Conservation (phyloP, 2,329 filamentous ascomycete species). For the Cercospora sp. region DNA sequence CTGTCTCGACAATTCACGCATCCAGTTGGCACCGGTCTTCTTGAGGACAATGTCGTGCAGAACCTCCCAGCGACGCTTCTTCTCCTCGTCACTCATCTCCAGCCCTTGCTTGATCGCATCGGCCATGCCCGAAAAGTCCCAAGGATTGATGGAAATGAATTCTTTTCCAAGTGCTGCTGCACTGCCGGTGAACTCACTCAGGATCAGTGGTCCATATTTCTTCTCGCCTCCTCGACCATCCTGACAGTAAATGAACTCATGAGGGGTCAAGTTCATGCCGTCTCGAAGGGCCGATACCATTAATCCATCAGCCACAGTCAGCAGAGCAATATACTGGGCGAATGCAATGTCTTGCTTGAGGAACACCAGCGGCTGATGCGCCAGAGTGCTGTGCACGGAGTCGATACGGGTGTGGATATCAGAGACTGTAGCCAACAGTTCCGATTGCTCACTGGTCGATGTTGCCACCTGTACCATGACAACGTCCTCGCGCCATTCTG, state of each 20-base stretch:
- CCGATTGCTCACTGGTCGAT: conserved; percentile 82
- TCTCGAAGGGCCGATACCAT: conserved; percentile 96
- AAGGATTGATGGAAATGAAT: conserved; percentile 86
- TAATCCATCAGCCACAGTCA: conserved; percentile 84
- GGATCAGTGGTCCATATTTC: conserved; percentile 83
- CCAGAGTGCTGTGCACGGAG: conserved; percentile 83
- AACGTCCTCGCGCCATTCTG: conserved; percentile 81
- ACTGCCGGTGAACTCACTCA: conserved; percentile 94
- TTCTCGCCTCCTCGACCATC: conserved; percentile 76
- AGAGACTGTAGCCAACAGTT: conserved; percentile 83
- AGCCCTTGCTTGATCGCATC: conserved; percentile 81
- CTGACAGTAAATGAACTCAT: conserved; percentile 92
- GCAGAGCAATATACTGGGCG: conserved; percentile 85
- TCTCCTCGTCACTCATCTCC: conserved; percentile 76
- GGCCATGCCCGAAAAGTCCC: conserved; percentile 80
- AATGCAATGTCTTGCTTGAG: conserved; percentile 94
- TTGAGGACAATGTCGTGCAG: conserved; percentile 72
- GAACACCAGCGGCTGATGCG: conserved; percentile 90
- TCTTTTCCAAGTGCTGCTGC: conserved; percentile 79
- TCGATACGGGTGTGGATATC: conserved; percentile 96
- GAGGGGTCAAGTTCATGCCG: conserved; percentile 94
- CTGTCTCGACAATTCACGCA: conserved; percentile 69
- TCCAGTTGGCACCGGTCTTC: conserved; percentile 85
- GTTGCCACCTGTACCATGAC: conserved; percentile 93
- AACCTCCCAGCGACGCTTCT: conserved; percentile 70